Evolutionary conservation across 1,284 basidiomycete species (phyloP).

Genomic region (Porogramme epimiltina): DNA sequence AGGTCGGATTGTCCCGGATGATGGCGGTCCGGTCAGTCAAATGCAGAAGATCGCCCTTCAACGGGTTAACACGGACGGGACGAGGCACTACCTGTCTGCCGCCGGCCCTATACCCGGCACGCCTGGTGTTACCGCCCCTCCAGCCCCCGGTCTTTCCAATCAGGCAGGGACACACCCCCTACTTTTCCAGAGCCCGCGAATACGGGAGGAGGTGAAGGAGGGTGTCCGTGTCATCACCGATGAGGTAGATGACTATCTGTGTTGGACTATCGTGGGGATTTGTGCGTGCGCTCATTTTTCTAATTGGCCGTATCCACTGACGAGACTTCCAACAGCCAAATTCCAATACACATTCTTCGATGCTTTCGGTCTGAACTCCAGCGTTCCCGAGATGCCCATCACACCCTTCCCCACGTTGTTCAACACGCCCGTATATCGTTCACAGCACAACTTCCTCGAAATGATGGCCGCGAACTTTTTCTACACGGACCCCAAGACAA

Average conservation of each 20-base stretch:
- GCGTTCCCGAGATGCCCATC: constrained; percentile 76
- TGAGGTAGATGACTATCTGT: constrained; percentile 92
- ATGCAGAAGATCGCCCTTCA: constrained; percentile 96
- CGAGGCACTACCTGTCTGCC: constrained; percentile 80
- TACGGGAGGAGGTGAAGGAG: constrained; percentile 75
- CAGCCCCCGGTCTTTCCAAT: constrained; percentile 67
- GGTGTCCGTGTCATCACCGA: constrained; percentile 71
- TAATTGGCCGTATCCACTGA: constrained; percentile 6
- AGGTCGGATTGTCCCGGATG: constrained; percentile 78
- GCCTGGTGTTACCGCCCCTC: constrained; percentile 62
- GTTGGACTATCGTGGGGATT: constrained; percentile 95
- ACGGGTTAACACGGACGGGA: constrained; percentile 77
- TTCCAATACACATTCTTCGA: constrained; percentile 96
- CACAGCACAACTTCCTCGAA: constrained; percentile 73
- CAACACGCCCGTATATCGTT: constrained; percentile 76
- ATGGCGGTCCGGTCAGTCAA: constrained; percentile 91
- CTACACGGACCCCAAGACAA: constrained; percentile 69
- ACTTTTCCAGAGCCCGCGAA: constrained; percentile 73
- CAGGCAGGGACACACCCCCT: constrained; percentile 81
- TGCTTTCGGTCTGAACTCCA: constrained; percentile 77
- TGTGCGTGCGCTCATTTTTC: constrained; percentile 57
- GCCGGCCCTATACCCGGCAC: constrained; percentile 80
- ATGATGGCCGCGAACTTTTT: constrained; percentile 86
- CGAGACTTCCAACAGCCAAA: constrained; percentile 64
- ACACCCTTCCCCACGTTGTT: constrained; percentile 90